Conservation (phyloP, 169 alveolate species). For the Plasmodium cynomolgi region DNA sequence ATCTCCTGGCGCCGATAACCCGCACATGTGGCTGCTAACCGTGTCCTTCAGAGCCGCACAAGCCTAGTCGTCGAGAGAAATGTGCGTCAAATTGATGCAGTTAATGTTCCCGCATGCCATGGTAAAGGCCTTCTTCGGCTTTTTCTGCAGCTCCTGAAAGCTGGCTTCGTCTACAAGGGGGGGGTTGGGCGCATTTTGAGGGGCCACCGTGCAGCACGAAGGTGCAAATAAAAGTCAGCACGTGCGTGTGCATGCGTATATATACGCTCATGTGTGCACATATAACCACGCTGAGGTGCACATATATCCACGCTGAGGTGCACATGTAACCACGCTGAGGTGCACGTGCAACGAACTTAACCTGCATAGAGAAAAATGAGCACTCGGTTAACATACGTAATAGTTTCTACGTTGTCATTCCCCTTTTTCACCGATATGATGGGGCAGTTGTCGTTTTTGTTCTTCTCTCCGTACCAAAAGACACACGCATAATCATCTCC, state of each 20-base stretch:
- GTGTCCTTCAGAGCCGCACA: neutral
- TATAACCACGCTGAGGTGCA: neutral
- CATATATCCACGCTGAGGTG: neutral
- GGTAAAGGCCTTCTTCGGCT: slow-evolving; percentile 88
- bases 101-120: slow-evolving; percentile 91
- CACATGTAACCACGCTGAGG: neutral
- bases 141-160: slow-evolving; percentile 89
- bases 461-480: slow-evolving; percentile 90
- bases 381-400: slow-evolving; percentile 90
- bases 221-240: neutral
- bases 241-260: neutral
- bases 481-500: slow-evolving; percentile 92
- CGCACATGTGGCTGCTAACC: no score
- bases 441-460: slow-evolving; percentile 87
- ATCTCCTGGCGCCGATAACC: neutral
- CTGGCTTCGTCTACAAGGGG: slow-evolving; percentile 89
- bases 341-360: neutral
- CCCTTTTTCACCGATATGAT: slow-evolving; percentile 89
- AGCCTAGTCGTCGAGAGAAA: slow-evolving; percentile 85
- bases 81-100: slow-evolving; percentile 92
- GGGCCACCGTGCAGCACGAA: neutral
- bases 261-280: neutral
- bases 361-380: slow-evolving; percentile 92
- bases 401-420: slow-evolving; percentile 87
- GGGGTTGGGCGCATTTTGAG: neutral